Conservation (phyloP, 164 flowering plant genomes). For the Houttuynia cordata region DNA sequence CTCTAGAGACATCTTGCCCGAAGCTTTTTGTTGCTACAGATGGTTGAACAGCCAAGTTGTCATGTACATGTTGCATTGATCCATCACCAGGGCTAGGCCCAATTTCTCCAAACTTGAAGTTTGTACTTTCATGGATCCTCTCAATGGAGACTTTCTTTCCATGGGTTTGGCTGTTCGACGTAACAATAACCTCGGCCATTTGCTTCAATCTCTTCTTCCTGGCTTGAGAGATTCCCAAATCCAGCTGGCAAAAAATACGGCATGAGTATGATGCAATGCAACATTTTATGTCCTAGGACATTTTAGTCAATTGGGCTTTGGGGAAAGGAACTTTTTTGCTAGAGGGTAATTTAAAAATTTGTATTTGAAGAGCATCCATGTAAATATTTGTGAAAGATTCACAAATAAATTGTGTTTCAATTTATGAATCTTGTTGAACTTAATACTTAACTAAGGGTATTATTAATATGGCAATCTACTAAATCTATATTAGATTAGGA, state of each 20-base stretch:
- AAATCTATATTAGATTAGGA: too few species aligned
- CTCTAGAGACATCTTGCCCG: conserved; percentile 32
- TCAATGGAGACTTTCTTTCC: conserved; percentile 77
- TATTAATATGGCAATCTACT: too few species aligned
- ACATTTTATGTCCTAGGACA: too few species aligned
- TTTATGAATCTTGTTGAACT: too few species aligned
- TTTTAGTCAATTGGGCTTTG: too few species aligned
- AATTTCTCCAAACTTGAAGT: conserved; percentile 32
- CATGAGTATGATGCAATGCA: not conserved
- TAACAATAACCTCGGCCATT: conserved; percentile 51
- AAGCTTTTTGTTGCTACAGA: conserved; percentile 30
- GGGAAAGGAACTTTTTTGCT: too few species aligned
- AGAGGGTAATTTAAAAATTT: too few species aligned
- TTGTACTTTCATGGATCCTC: conserved; percentile 45
- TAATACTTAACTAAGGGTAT: too few species aligned
- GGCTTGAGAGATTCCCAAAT: conserved; percentile 35
- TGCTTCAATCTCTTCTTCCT: conserved; percentile 64
- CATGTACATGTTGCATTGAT: conserved; percentile 29
- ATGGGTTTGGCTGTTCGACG: conserved; percentile 40
- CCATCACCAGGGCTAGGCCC: conserved; percentile 28
- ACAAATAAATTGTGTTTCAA: too few species aligned
- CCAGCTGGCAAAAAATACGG: conserved; percentile 44
- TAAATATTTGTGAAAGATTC: too few species aligned
- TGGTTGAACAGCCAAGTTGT: conserved; percentile 27
- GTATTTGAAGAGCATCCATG: too few species aligned